These are phyloP conservation scores for Zymoseptoria crescenta DNA, from an alignment of 2,329 filamentous ascomycete genomes.

Conservation along the genomic window DNA sequence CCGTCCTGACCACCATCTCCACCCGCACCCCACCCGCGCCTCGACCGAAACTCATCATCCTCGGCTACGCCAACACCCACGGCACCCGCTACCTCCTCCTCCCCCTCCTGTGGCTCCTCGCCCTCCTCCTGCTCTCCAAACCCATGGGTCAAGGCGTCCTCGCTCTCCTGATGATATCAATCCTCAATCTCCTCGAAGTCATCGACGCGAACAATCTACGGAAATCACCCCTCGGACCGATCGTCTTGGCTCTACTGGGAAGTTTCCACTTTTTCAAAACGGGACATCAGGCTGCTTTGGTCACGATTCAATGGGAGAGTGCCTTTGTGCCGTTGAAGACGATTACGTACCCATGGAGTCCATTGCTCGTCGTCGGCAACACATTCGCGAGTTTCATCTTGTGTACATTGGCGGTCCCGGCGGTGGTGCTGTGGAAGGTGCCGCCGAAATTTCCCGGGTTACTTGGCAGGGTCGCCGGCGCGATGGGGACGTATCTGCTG, in stretches of 20 bases:
- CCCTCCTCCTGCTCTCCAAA: constrained; percentile 75
- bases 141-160: constrained; percentile 88
- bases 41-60: constrained; percentile 48
- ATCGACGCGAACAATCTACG: constrained; percentile 55
- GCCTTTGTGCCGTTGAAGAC: constrained; percentile 82
- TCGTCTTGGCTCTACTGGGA: constrained; percentile 79
- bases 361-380: constrained; percentile 73
- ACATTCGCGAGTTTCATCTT: constrained; percentile 85
- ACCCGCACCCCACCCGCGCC: constrained; percentile 23
- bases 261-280: constrained; percentile 97
- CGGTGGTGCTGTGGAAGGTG: constrained; percentile 83
- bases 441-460: constrained; percentile 58
- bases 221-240: constrained; percentile 67
- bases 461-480: constrained; percentile 62
- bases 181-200: constrained; percentile 65
- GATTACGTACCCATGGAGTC: constrained; percentile 83
- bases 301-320: constrained; percentile 89
- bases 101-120: constrained; percentile 67
- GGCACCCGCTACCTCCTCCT: constrained; percentile 84
- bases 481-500: constrained; percentile 64
- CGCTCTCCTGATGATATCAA: constrained; percentile 76
- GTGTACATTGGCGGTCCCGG: constrained; percentile 68
- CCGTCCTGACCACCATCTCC: constrained; percentile 31
- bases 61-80: constrained; percentile 89
- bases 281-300: constrained; percentile 82